Evolutionary conservation across 306 rosid genomes (phyloP).

Genomic region (Senna tora): DNA sequence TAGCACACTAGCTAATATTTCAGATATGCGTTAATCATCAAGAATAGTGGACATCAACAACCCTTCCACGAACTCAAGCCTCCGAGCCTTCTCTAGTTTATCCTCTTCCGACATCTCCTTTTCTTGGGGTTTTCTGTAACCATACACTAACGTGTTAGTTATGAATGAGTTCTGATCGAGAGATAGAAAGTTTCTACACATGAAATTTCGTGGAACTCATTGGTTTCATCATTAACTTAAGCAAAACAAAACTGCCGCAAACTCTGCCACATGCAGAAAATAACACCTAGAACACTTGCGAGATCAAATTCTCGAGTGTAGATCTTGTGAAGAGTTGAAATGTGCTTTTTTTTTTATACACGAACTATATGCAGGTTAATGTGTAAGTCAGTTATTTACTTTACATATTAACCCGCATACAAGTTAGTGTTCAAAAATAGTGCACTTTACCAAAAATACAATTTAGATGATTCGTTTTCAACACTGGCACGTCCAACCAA

Average conservation of each 20-base stretch:
- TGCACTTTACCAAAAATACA: no score
- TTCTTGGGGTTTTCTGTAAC: slow-evolving; percentile 58
- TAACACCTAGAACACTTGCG: no score
- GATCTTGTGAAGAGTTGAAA: no score
- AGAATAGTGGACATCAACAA: slow-evolving; percentile 73
- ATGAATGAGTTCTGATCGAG: background rate
- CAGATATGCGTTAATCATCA: slow-evolving; percentile 42
- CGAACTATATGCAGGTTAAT: no score
- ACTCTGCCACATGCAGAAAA: slow-evolving; percentile 1
- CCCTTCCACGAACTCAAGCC: slow-evolving; percentile 76
- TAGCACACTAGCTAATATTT: slow-evolving; percentile 13
- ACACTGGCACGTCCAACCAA: background rate
- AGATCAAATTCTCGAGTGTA: no score
- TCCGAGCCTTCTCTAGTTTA: slow-evolving; percentile 68
- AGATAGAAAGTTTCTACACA: background rate
- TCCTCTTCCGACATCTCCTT: slow-evolving; percentile 57
- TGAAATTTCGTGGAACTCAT: background rate
- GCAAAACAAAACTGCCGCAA: background rate
- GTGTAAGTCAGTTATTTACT: no score
- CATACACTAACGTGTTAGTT: slow-evolving; percentile 3
- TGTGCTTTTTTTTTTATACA: no score
- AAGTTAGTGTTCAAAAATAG: no score
- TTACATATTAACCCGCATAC: no score
- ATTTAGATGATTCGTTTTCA: no score
- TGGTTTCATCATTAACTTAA: background rate